Evolutionary conservation across 2,329 filamentous ascomycete genomes (phyloP), one percentile per base, ranked within the genome.

Genomic region (Plenodomus lindquistii): DNA sequence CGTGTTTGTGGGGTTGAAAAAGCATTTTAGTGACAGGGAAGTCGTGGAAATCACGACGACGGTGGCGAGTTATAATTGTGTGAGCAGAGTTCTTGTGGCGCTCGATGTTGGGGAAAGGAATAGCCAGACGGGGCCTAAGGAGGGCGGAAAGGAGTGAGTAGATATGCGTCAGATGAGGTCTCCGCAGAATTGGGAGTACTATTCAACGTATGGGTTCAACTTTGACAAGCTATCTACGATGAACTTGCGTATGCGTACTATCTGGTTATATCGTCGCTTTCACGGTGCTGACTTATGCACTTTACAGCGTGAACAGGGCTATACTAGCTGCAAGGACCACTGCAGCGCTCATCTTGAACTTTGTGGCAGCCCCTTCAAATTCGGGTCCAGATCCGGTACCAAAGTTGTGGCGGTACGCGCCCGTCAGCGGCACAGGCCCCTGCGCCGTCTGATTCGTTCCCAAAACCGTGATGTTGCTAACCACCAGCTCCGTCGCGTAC

Each of bases 21-120:
- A 55, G 11, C 64, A 80, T 29, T 91, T 92, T 57, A 79, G 67
- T 19, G 87, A 92, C 53, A 79, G 81, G 63, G 87, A 92, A 73
- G 78, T 93, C 42, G 88, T 95, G 13, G 91, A 95, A 76, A 81
- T 94, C 54, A 92, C 88, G 37, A 84, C 87, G 24, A 92, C 88
- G 18, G 82, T 90, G 46, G 88, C 88, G 11, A 85, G 83, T 45
- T 95, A 95, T 70, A 95, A 95, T 69, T 92, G 88, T 66, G 89
- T 95, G 15, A 91, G 87, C 69, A 81, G 90, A 22, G 92, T 95
- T 60, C 71, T 95, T 58, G 89, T 95, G 17, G 90, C 90, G 13
- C 71, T 96, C 46, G 86, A 95, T 74, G 88, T 78, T 11, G 76
- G 76, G 0, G 76, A 78, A 62, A 70, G 69, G 57, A 74, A 73